Evolutionary conservation across 306 rosid species (phyloP), one percentile per base, ranked within the genome.

Genomic region (Castanea mollissima): DNA sequence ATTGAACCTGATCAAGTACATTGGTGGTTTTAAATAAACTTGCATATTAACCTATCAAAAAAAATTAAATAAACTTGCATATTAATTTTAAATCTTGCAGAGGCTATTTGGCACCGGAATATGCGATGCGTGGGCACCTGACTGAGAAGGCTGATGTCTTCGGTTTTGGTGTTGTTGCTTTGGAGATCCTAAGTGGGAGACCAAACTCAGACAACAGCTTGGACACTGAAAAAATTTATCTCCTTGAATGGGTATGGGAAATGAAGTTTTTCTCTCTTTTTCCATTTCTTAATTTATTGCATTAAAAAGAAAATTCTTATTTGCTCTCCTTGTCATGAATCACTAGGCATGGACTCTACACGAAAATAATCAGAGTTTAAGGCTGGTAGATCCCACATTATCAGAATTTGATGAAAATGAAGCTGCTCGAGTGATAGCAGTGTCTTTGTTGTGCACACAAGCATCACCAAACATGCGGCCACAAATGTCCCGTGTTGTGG

Each of bases 91-190:
- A 3, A 44, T 62, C 64, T 44, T 90, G 76, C 44, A 93, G 97
- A 57, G 98, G 94, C 63, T 93, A 93, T 82, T 92, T 93, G 84
- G 97, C 98, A 74, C 97, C 94, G 16, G 94, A 91, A 73, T 93
- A 88, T 76, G 97, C 98, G 41, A 88, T 93, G 98, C 92, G 93
- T 20, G 97, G 98, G 64, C 95, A 89, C 85, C 89, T 91, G 3
- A 93, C 97, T 0, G 97, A 93, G 86, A 93, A 93, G 84, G 93
- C 91, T 0, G 97, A 91, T 69, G 92, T 93, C 10, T 93, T 91
- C 82, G 82, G 93, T 38, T 91, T 93, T 77, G 97, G 98, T 5
- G 95, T 93, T 78, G 91, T 93, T 79, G 97, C 91, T 79, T 79
- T 90, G 8, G 98, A 93, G 80, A 74, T 89, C 21, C 85, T 91